Evolutionary conservation across 2,329 filamentous ascomycete species (phyloP), one percentile per base, ranked within the genome.

Genomic region (Diaporthe sp.): DNA sequence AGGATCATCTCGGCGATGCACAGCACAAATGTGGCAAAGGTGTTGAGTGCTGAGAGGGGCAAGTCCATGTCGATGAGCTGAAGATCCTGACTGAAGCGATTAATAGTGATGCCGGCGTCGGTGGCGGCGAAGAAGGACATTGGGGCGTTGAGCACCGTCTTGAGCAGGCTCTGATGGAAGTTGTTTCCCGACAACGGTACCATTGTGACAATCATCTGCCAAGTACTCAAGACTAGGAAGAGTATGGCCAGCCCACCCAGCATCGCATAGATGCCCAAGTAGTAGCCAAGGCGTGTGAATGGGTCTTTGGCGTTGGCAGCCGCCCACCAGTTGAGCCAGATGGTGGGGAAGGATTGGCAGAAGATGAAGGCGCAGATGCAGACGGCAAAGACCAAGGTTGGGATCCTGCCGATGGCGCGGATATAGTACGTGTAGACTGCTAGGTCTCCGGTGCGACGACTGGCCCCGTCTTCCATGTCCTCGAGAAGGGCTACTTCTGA

Each of bases 241-340:
- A 79, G 27, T 71, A 78, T 69, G 35, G 78, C 77, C 25, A 79
- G 35, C 19, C 76, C 74, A 5, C 79, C 78, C 44, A 82, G 75
- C 37, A 77, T 73, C 2, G 79, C 79, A 51, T 84, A 85, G 4
- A 85, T 78, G 0, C 83, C 83, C 6, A 84, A 78, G 75, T 82
- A 85, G 59, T 82, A 80, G 4, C 82, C 83, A 6, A 83, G 69
- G 1, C 78, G 76, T 22, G 77, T 71, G 79, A 86, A 85, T 1
- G 84, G 84, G 30, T 81, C 75, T 0, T 77, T 63, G 4, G 81
- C 79, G 58, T 85, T 86, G 55, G 82, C 84, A 68, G 85, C 82
- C 0, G 86, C 82, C 87, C 85, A 89, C 79, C 86, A 85, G 73
- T 87, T 84, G 7, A 88, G 81, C 87, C 86, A 88, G 5, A 88